Evolutionary conservation across 1,284 basidiomycete species (phyloP), one percentile per base, ranked within the genome.

Genomic region (Sanghuangporus baumii): DNA sequence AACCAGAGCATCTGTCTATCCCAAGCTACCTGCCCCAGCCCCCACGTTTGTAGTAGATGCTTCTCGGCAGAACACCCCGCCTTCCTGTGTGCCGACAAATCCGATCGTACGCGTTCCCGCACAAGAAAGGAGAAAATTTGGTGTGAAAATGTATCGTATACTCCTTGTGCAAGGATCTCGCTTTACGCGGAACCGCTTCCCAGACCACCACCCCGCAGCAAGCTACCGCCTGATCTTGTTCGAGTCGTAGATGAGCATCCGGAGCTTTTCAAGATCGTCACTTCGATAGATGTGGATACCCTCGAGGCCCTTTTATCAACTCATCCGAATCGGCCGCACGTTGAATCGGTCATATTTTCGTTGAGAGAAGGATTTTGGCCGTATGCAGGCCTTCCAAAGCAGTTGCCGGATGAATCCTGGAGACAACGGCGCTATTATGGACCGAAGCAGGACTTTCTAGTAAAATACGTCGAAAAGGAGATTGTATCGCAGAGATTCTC

Each of bases 361-460:
- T 67, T 79, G 2, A 57, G 69, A 2, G 63, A 75, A 40, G 78
- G 78, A 1, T 79, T 79, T 66, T 79, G 77, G 78, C 78, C 76
- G 0, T 78, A 67, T 65, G 78, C 78, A 0, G 65, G 73, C n/a
- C 59, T 2, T 47, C 63, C 9, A 2, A 5, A 0, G 71, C 71
- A 26, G 73, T 72, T 5, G 57, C 73, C 66, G 1, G 72, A 78
- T 47, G 66, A 66, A 31, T 69, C 71, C 0, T 50, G 57, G 14
- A n/a, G 54, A 40, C 62, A 63, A 41, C 59, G 36, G 40, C 37
- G n/a, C 2, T 57, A 63, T 12, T 37, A 64, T 14, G 34, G 36
- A 1, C 57, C 36, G 23, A 47, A 50, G 12, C 57, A 23, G 12
- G 31, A 23, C 8, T 48, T 57, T 12, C 50, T 61, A 55, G 31